Evolutionary conservation across 805 yeast genomes (phyloP), one percentile per base, ranked within the genome.

Genomic region (Crinitomyces ghanaensis): DNA sequence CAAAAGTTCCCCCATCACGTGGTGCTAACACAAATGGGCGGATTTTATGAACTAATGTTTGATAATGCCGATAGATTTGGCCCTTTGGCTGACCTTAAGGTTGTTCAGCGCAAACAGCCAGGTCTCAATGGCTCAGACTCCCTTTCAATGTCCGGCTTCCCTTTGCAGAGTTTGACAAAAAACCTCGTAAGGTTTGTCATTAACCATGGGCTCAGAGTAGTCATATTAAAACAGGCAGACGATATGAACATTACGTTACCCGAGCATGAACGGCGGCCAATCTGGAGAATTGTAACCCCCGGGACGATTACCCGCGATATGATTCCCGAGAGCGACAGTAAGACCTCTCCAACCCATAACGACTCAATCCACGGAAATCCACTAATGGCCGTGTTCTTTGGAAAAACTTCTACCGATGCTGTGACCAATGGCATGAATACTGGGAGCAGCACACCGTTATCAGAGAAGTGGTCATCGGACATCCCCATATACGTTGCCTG

Each of bases 121-220:
- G n/a, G n/a, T n/a, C n/a, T n/a, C n/a, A 39, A 45, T 19, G 35
- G 40, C 23, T 8, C 21, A 14, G 14, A 33, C 5, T 33, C 12
- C 12, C 66, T 80, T 1, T 72, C 93, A 0, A 84, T 91, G 80
- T 83, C 96, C 0, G 98, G 98, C 0, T 91, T 91, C 47, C 98
- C 98, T 0, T 62, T 70, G 4, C 56, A 60, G 26, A 82, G 75
- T 36, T 54, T 85, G 14, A 80, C 76, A 35, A 70, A 84, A 37
- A 86, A 82, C 49, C 68, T 85, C 23, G 73, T 74, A 45, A n/a
- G n/a, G n/a, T n/a, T n/a, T n/a, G n/a, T n/a, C n/a, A n/a, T n/a
- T n/a, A 82, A 76, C 22, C 56, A 69, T 14, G 76, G 29, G 30
- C 16, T 21, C 4, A 34, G 33, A 5, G 37, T 34, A 5, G 37